A percentile compares a stretch with the other conserved stretches of the same genome.
phyloP scores from a whole-genome alignment of 2,329 filamentous ascomycete genomes.

The Penicillium sp. region DNA sequence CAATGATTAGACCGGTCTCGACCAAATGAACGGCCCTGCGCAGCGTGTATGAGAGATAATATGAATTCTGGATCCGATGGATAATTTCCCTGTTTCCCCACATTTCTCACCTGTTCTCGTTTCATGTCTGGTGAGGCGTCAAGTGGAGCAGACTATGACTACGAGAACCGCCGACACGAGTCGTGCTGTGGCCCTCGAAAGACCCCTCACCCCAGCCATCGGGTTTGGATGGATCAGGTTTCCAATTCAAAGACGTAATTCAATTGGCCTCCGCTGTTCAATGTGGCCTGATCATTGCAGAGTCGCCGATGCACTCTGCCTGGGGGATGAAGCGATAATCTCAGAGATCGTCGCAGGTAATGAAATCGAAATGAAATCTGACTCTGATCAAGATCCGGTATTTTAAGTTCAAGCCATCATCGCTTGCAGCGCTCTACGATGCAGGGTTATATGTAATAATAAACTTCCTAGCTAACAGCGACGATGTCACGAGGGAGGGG shows the following conservation, averaged over 20 bases:
- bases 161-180: neutral
- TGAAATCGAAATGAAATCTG: neutral
- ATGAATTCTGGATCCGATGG: neutral
- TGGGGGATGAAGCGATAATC: neutral
- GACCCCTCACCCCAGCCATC: conserved; percentile 1
- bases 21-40: neutral
- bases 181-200: neutral
- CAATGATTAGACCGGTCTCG: conserved; percentile 7
- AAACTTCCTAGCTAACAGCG: conserved; percentile 8
- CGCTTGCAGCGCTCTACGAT: conserved; percentile 7
- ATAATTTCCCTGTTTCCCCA: conserved; percentile 13
- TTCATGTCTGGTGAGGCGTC: conserved; percentile 14
- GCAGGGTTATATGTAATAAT: conserved; percentile 13
- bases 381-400: neutral
- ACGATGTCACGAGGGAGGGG: neutral
- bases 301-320: neutral
- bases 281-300: conserved; percentile 4
- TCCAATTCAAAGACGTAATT: neutral
- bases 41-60: neutral
- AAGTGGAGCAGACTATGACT: conserved; percentile 8
- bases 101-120: conserved; percentile 8
- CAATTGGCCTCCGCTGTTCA: conserved; percentile 2
- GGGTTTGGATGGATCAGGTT: conserved; percentile 10
- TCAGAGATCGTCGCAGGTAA: neutral
- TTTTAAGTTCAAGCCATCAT: conserved; percentile 12